These are phyloP conservation scores for Fonsecaea pedrosoi DNA, from an alignment of 2,329 filamentous ascomycete genomes.

Conservation along the genomic window DNA sequence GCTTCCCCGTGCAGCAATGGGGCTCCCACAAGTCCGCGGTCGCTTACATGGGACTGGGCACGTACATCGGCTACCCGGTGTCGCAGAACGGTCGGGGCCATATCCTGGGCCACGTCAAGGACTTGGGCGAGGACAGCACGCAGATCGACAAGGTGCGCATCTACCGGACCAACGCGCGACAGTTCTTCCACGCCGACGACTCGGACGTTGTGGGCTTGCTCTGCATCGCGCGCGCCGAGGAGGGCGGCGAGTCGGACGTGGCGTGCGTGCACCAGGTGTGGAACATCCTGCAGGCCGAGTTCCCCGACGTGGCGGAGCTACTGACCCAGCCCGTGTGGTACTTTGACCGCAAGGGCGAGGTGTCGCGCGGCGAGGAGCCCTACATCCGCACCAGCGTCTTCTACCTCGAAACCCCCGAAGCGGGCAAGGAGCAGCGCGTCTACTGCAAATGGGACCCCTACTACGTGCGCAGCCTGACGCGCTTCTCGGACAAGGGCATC, in stretches of 20 bases:
- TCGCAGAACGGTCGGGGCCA: slow-evolving; percentile 85
- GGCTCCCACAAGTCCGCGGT: slow-evolving; percentile 79
- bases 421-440: slow-evolving; percentile 60
- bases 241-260: slow-evolving; percentile 85
- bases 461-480: slow-evolving; percentile 75
- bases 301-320: slow-evolving; percentile 77
- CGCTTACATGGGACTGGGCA: slow-evolving; percentile 88
- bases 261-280: slow-evolving; percentile 80
- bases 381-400: slow-evolving; percentile 76
- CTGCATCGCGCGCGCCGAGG: slow-evolving; percentile 77
- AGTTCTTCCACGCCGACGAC: slow-evolving; percentile 88
- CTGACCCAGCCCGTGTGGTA: slow-evolving; percentile 84
- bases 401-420: slow-evolving; percentile 68
- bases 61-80: slow-evolving; percentile 85
- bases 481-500: slow-evolving; percentile 74
- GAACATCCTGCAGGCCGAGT: slow-evolving; percentile 76
- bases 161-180: slow-evolving; percentile 83
- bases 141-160: slow-evolving; percentile 89
- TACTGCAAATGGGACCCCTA: slow-evolving; percentile 93
- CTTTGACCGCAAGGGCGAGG: slow-evolving; percentile 89
- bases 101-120: slow-evolving; percentile 87
- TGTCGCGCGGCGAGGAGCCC: slow-evolving; percentile 73
- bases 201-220: slow-evolving; percentile 82
- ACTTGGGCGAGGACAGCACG: slow-evolving; percentile 78
- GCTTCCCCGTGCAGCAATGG: slow-evolving; percentile 79